These are phyloP conservation scores for Cucurbita ficifolia DNA, from an alignment of 306 rosid species.

Conservation along the genomic window DNA sequence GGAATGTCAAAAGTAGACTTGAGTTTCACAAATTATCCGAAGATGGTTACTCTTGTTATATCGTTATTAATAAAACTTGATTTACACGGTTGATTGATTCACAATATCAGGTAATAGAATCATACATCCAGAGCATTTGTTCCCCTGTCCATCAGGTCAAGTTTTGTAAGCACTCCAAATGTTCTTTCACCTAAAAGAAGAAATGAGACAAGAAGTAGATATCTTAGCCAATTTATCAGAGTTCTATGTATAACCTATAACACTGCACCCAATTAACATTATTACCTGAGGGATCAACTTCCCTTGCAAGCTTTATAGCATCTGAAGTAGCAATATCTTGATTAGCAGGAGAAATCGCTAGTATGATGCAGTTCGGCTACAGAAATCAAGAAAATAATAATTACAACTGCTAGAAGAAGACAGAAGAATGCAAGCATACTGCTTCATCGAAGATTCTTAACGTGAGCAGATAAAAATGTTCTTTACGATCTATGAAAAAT, in stretches of 20 bases:
- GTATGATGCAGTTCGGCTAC: slow-evolving; percentile 85
- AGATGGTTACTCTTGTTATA: background rate
- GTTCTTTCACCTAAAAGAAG: slow-evolving; percentile 71
- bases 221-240: background rate
- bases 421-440: background rate
- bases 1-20: background rate
- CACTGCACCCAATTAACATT: background rate
- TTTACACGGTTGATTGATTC: background rate
- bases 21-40: background rate
- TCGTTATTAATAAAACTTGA: background rate
- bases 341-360: slow-evolving; percentile 91
- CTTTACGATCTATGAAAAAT: background rate
- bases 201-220: slow-evolving; percentile 7
- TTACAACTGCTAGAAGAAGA: slow-evolving; percentile 5
- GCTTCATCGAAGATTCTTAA: background rate
- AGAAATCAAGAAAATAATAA: slow-evolving; percentile 29
- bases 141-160: slow-evolving; percentile 95
- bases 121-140: slow-evolving; percentile 83
- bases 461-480: background rate
- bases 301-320: slow-evolving; percentile 83
- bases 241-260: background rate
- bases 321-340: slow-evolving; percentile 98
- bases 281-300: slow-evolving; percentile 80
- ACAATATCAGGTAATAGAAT: slow-evolving; percentile 1
- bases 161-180: slow-evolving; percentile 90